Percentiles rank a stretch among this genome's conserved stretches.
These are phyloP conservation scores for Ascosphaera pollenicola DNA, from an alignment of 2,329 filamentous ascomycete genomes.

Conservation along the genomic window DNA sequence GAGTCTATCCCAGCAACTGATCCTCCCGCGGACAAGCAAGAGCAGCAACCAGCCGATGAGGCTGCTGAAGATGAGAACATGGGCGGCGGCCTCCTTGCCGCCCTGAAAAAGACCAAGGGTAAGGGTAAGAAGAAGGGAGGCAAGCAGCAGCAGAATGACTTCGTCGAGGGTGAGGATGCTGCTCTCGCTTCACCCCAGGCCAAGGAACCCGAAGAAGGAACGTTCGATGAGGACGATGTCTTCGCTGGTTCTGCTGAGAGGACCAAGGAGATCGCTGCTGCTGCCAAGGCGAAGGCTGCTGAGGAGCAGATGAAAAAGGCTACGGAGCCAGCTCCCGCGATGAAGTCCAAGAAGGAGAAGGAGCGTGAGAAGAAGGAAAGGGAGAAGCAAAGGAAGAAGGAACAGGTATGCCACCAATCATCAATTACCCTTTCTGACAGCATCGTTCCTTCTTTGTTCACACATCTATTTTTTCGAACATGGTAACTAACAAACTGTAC, in stretches of 20 bases:
- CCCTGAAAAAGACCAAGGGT: slow-evolving; percentile 59
- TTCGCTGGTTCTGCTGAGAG: slow-evolving; percentile 60
- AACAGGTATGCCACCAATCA: slow-evolving; percentile 70
- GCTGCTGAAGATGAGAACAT: slow-evolving; percentile 31
- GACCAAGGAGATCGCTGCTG: slow-evolving; percentile 40
- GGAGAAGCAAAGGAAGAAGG: slow-evolving; percentile 97
- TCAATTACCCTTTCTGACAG: too few relatives aligned
- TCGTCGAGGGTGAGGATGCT: slow-evolving; percentile 44
- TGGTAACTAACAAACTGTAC: slow-evolving; percentile 2
- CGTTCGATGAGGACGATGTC: slow-evolving; percentile 62
- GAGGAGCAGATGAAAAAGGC: slow-evolving; percentile 25
- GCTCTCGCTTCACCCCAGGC: slow-evolving; percentile 27
- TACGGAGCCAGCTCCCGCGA: slow-evolving; percentile 35
- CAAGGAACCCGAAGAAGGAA: slow-evolving; percentile 64
- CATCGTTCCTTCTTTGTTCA: too few relatives aligned
- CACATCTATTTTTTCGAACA: slow-evolving; percentile 3
- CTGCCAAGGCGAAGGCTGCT: slow-evolving; percentile 23
- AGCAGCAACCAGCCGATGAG: slow-evolving; percentile 25
- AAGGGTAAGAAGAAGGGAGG: slow-evolving; percentile 87
- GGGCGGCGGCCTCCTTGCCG: slow-evolving; percentile 52
- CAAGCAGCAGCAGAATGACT: slow-evolving; percentile 48
- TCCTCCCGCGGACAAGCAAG: slow-evolving; percentile 23
- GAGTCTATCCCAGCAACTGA: slow-evolving; percentile 36
- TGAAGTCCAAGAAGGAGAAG: slow-evolving; percentile 96
- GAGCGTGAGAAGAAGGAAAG: slow-evolving; percentile 95